phyloP scores from a whole-genome alignment of 129 eudicot genomes.

The Tanacetum coccineum region DNA sequence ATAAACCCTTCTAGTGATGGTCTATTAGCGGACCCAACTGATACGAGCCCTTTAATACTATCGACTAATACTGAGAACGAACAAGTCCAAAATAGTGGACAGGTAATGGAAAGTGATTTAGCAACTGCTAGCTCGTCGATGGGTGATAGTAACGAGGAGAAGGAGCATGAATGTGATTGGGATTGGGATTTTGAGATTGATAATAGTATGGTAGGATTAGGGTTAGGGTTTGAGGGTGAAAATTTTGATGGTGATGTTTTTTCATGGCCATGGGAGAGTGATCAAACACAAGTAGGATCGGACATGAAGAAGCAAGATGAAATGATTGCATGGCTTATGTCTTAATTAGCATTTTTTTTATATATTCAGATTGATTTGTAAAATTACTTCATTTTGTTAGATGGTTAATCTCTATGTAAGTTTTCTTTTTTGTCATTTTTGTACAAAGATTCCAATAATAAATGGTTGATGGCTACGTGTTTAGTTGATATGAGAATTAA shows the following conservation, averaged over 20 bases:
- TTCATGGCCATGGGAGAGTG: constrained; percentile 38
- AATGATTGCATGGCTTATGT: constrained; percentile 59
- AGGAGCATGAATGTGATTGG: not conserved
- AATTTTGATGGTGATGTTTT: constrained; percentile 8
- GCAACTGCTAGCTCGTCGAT: constrained; percentile 3
- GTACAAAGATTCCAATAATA: too few species aligned
- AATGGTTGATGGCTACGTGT: too few species aligned
- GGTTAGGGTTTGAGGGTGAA: constrained; percentile 30
- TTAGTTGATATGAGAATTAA: too few species aligned
- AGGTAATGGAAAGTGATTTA: constrained; percentile 3
- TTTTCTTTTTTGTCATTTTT: too few species aligned
- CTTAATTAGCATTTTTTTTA: constrained; percentile 22
- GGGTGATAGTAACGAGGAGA: not conserved
- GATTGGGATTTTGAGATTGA: constrained; percentile 16
- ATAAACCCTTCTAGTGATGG: not conserved
- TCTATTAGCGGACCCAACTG: too few species aligned
- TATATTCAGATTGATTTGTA: not conserved
- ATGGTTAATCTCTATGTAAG: not conserved
- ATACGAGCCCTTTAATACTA: too few species aligned
- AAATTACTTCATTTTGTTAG: not conserved
- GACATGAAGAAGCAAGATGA: constrained; percentile 43
- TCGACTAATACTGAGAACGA: too few species aligned
- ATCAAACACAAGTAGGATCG: constrained; percentile 4
- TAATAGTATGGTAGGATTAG: constrained; percentile 23
- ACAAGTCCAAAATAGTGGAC: not conserved